A percentile compares a stretch with the other conserved stretches of the same genome.
Conservation (phyloP, 148 eudicot species). For the Chenopodium formosanum region DNA sequence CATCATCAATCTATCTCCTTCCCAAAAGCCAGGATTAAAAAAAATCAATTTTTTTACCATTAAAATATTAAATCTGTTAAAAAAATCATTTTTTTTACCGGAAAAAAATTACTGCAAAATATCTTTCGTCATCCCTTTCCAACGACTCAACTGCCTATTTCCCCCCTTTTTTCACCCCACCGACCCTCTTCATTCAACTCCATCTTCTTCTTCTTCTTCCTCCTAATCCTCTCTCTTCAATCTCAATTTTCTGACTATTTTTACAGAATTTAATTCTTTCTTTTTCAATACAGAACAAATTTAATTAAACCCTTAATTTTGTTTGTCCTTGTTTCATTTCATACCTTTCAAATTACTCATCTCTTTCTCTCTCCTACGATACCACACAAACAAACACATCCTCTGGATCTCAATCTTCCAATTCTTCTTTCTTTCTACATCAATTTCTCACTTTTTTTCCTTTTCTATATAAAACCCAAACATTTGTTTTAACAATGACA, state of each 20-base stretch:
- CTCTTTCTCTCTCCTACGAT: conserved; percentile 20
- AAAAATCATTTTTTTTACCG: neutral
- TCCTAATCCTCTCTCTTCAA: neutral
- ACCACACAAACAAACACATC: neutral
- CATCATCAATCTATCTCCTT: neutral
- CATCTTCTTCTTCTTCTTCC: neutral
- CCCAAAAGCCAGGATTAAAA: neutral
- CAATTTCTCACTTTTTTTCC: conserved; percentile 5
- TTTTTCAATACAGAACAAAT: no score
- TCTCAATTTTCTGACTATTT: neutral
- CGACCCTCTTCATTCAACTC: conserved; percentile 13
- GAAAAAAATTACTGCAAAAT: neutral
- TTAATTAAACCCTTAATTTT: neutral
- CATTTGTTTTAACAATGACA: neutral
- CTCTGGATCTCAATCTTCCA: conserved; percentile 14
- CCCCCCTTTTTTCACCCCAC: conserved; percentile 10
- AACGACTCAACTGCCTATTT: neutral
- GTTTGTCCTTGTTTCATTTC: neutral
- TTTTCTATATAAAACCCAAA: neutral
- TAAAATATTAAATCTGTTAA: neutral
- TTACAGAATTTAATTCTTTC: no score
- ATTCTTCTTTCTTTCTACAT: neutral
- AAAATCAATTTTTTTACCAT: neutral
- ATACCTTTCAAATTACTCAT: conserved; percentile 10
- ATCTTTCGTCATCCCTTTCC: neutral